Base-by-base conservation (phyloP, 1,284 basidiomycete genomes). In the Ganoderma sinense region DNA sequence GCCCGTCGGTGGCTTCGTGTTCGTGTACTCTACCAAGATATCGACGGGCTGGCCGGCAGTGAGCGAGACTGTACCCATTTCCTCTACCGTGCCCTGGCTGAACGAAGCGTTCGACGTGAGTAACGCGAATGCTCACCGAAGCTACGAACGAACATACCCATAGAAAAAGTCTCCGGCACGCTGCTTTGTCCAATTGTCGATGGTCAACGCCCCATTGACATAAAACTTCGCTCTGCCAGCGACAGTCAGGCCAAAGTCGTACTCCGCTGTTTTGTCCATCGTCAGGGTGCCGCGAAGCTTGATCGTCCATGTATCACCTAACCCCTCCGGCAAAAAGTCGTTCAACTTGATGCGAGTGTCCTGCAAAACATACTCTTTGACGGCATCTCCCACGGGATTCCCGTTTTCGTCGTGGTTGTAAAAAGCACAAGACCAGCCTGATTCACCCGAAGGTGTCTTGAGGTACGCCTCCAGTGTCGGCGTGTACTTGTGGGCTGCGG, bases 221-320 rank as follows among this genome's bases (percentile, higher is more conserved):
- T 84, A 94, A 4, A 94, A 81, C 78, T 90, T 89, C 5, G 88
- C 87, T 39, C 87, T 84, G 8, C 94, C 94, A 59, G 91, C 88
- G n/a, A 88, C 88, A 16, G 85, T 89, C 66, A 95, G 76, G 1
- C 93, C 93, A 68, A 95, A 91, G 74, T 94, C 89, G 76, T 92
- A 95, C 31, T 84, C 73, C 75, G 67, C 84, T 80, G 76, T 91
- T 87, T 65, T 84, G 77, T 39, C 81, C 78, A 75, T 86, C 64
- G 84, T 86, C 20, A 93, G 81, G 66, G 85, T 84, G 0, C 91
- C 91, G 45, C 84, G 82, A 3, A 93, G 82, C 65, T 85, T 86
- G 76, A 93, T 81, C 2, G 91, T 88, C 91, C 91, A 93, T 51
- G 82, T 83, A 51, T 81, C 80, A 1, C 90, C 91, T 71, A 93